Percentiles rank a stretch among this genome's conserved stretches.
These are phyloP conservation scores for Sporothrix inflata DNA, from an alignment of 2,329 filamentous ascomycete species.

Conservation along the genomic window DNA sequence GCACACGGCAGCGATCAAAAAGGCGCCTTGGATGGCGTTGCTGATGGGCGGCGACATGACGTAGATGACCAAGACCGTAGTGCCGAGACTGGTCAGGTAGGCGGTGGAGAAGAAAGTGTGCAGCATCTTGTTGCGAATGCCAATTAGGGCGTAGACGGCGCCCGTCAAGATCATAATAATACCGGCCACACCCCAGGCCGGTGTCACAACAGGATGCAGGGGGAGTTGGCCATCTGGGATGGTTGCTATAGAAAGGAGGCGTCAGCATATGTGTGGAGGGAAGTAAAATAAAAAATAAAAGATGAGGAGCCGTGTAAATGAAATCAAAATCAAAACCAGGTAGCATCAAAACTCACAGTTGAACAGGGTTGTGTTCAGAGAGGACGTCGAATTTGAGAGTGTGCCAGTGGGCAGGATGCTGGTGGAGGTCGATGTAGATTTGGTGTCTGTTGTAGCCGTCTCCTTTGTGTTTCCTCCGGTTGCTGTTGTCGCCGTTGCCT, in stretches of 20 bases:
- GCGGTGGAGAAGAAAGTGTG: slow-evolving; percentile 81
- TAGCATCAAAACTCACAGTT: slow-evolving; percentile 37
- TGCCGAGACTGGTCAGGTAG: slow-evolving; percentile 71
- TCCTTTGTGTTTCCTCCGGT: not conserved
- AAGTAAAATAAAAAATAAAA: not conserved
- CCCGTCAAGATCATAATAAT: slow-evolving; percentile 75
- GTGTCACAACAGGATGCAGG: slow-evolving; percentile 73
- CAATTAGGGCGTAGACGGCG: slow-evolving; percentile 71
- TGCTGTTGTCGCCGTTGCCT: slow-evolving; percentile 6
- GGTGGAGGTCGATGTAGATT: not conserved
- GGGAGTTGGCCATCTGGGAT: slow-evolving; percentile 64
- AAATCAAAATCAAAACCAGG: slow-evolving; percentile 28
- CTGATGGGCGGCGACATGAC: slow-evolving; percentile 80
- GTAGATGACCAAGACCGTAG: slow-evolving; percentile 83
- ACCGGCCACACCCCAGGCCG: slow-evolving; percentile 78
- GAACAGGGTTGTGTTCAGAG: slow-evolving; percentile 35
- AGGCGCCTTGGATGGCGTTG: slow-evolving; percentile 79
- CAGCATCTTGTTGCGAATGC: slow-evolving; percentile 79
- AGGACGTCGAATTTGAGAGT: slow-evolving; percentile 22
- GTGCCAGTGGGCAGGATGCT: slow-evolving; percentile 21
- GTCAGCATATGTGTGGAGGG: slow-evolving; percentile 12
- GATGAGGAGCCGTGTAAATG: slow-evolving; percentile 30
- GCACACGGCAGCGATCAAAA: slow-evolving; percentile 75
- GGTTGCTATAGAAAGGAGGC: slow-evolving; percentile 43
- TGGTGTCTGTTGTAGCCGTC: not conserved